phyloP scores from a whole-genome alignment of 2,329 filamentous ascomycete species.

The Laburnicola sp. region DNA sequence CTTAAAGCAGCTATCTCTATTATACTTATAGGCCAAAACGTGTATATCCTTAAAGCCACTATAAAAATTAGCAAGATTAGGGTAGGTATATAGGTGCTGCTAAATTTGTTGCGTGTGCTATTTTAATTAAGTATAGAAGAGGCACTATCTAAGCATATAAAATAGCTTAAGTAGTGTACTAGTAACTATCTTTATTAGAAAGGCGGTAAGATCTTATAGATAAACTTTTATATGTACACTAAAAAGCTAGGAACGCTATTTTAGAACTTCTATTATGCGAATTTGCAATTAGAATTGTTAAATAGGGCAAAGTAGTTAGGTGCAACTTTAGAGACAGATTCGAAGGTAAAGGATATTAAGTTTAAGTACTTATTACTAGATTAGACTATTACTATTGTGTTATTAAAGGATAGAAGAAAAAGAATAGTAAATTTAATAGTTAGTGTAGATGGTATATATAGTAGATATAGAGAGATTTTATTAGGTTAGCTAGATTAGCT shows the following conservation, averaged over 20 bases:
- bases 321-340: slow-evolving; percentile 50
- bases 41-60: no score
- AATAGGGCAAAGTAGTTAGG: slow-evolving; percentile 55
- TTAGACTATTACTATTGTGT: slow-evolving; percentile 46
- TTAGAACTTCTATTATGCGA: slow-evolving; percentile 60
- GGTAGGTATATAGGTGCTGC: no score
- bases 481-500: slow-evolving; percentile 53
- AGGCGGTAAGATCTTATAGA: slow-evolving; percentile 52
- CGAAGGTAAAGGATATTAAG: slow-evolving; percentile 50
- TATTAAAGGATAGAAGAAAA: slow-evolving; percentile 44
- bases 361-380: slow-evolving; percentile 22
- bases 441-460: slow-evolving; percentile 55
- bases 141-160: slow-evolving; percentile 47
- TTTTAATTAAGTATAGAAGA: slow-evolving; percentile 55
- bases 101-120: slow-evolving; percentile 22
- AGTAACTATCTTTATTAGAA: slow-evolving; percentile 57
- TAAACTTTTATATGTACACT: slow-evolving; percentile 52
- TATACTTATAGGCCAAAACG: no score
- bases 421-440: slow-evolving; percentile 52
- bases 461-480: slow-evolving; percentile 50
- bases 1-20: no score
- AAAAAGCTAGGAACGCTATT: slow-evolving; percentile 50
- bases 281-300: slow-evolving; percentile 55
- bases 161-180: slow-evolving; percentile 47
- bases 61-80: no score